phyloP scores from a whole-genome alignment of 2,329 filamentous ascomycete genomes.

The Colletotrichum falcatum region DNA sequence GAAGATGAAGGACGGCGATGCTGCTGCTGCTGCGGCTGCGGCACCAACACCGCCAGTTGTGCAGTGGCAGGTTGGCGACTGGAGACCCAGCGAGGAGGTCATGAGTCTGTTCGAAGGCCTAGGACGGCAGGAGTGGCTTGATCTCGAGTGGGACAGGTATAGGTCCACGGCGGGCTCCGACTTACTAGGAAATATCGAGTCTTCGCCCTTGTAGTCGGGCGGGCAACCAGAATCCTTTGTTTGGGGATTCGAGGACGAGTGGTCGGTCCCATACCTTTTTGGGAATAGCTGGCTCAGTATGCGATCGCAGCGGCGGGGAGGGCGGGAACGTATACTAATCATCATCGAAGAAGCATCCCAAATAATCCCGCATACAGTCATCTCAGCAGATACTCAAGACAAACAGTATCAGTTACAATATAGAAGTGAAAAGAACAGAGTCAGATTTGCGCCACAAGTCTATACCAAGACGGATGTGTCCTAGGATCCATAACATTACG shows the following conservation, averaged over 20 bases:
- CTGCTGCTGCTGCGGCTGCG: conserved; percentile 11
- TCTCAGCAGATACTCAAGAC: not conserved
- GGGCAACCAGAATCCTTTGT: conserved; percentile 13
- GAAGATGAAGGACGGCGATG: not conserved
- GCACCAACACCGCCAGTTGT: conserved; percentile 36
- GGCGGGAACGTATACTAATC: not conserved
- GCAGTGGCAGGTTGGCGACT: conserved; percentile 45
- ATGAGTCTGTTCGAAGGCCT: conserved; percentile 42
- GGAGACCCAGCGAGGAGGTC: conserved; percentile 43
- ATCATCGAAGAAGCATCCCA: not conserved
- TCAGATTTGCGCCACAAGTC: not conserved
- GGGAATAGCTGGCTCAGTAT: not conserved
- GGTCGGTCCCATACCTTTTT: too few species aligned
- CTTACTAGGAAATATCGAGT: conserved; percentile 19
- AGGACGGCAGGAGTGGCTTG: conserved; percentile 43
- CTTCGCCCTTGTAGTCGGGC: conserved; percentile 19
- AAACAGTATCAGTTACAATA: not conserved
- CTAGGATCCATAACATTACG: too few species aligned
- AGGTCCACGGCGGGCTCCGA: conserved; percentile 17
- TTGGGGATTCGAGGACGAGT: too few species aligned
- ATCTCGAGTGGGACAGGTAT: conserved; percentile 38
- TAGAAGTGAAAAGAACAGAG: not conserved
- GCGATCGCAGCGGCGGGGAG: not conserved
- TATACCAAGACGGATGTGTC: not conserved
- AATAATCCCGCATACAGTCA: too few species aligned